phyloP scores from a whole-genome alignment of 257 asterid species.

The Penstemon barbatus region DNA sequence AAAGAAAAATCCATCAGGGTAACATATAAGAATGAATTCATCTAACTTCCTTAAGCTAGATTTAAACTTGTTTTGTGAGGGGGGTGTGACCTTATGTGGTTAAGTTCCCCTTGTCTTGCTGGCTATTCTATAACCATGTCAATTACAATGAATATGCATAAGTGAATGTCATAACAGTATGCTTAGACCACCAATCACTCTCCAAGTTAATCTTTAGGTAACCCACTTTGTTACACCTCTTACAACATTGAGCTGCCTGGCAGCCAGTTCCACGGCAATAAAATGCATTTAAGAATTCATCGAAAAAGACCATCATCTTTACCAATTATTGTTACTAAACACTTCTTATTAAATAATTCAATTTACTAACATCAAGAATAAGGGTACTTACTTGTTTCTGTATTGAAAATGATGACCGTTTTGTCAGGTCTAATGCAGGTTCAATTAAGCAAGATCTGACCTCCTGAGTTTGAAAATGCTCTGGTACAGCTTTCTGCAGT shows the following conservation, averaged over 20 bases:
- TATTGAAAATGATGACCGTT: conserved; percentile 33
- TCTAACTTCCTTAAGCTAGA: no score
- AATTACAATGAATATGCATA: neutral
- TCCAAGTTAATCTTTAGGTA: neutral
- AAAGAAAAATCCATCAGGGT: conserved; percentile 10
- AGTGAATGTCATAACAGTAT: neutral
- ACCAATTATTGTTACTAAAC: neutral
- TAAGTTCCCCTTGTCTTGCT: no score
- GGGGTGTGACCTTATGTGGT: no score
- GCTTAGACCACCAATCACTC: neutral
- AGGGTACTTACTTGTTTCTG: conserved; percentile 50
- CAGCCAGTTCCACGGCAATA: neutral
- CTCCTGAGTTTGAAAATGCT: conserved; percentile 37
- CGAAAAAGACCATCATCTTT: neutral
- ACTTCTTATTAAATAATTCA: neutral
- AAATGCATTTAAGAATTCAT: neutral
- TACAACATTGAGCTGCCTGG: neutral
- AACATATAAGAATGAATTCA: neutral
- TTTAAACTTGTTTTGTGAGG: no score
- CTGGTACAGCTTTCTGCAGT: conserved; percentile 54
- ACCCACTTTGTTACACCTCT: neutral
- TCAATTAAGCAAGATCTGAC: conserved; percentile 34
- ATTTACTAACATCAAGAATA: conserved; percentile 14
- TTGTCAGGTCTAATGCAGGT: conserved; percentile 35
- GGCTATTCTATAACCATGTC: neutral